Evolutionary conservation across 768 basidiomycete species (phyloP), one percentile per base, ranked within the genome.

Genomic region (Peribolospora kevripleyi): DNA sequence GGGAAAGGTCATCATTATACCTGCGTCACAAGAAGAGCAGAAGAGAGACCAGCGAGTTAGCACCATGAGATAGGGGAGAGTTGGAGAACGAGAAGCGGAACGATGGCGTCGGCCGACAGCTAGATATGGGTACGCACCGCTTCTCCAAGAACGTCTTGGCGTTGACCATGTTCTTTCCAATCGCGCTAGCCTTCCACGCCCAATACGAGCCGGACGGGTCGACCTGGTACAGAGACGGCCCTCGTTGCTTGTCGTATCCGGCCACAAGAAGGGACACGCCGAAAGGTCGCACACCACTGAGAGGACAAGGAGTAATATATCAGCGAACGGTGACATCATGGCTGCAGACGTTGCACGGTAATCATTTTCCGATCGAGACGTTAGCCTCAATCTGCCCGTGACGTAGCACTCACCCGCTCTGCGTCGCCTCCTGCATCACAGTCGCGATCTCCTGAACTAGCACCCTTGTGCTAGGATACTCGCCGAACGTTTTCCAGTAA

Each of bases 171-270:
- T 97, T 97, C 73, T 99, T 99, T 46, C 93, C 93, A 62, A 97
- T 99, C 8, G 93, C 93, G 66, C 87, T 91, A 6, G 93, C 93
- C 67, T 98, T 99, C 93, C 93, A 99, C 40, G 93, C 91, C 93
- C 93, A 99, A 71, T 85, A 99, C 41, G 86, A 87, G 54, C 93
- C 93, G 43, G 88, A 93, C 46, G 93, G 93, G 71, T 99, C 93
- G 47, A 99, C 90, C 68, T 99, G 93, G 70, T 93, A 97, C 61
- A 98, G 74, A n/a, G 80, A 82, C 59, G 88, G 86, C 36, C 93
- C 93, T n/a, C 86, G 81, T 66, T 81, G 81, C 62, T 74, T 73
- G 67, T 98, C 93, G 82, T 84, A 99, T 48, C 93, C 93, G 14
- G 91, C 91, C 43, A 98, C 88, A 52, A 99, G 75, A 55, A 99